Evolutionary conservation across 2,329 filamentous ascomycete species (phyloP).

Genomic region (Thielaviopsis musarum): DNA sequence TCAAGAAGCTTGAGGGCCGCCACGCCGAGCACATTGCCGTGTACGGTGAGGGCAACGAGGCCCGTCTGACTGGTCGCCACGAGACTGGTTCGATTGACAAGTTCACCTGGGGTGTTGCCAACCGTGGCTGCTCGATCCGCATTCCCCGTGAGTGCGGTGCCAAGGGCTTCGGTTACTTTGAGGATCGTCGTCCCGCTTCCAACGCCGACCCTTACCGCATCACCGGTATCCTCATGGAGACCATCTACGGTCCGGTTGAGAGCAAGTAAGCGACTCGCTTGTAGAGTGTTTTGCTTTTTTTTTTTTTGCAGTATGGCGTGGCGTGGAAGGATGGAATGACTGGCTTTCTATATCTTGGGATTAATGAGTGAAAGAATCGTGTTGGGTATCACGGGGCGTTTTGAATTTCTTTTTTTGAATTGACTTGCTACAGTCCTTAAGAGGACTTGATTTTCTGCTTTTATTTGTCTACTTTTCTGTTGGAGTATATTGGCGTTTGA

Average conservation of each 20-base stretch:
- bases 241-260: conserved; percentile 27
- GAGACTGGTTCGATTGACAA: conserved; percentile 89
- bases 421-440: conserved; percentile 1
- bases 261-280: conserved; percentile 6
- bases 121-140: conserved; percentile 87
- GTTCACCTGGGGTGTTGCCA: conserved; percentile 88
- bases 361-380: conserved; percentile 9
- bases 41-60: conserved; percentile 90
- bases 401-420: conserved; percentile 7
- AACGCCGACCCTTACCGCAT: conserved; percentile 77
- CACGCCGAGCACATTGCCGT: conserved; percentile 78
- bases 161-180: conserved; percentile 90
- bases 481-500: not conserved
- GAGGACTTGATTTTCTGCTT: not conserved
- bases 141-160: conserved; percentile 73
- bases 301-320: not conserved
- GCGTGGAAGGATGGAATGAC: not conserved
- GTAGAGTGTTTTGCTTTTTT: not conserved
- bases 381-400: conserved; percentile 10
- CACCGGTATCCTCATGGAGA: conserved; percentile 67
- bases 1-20: conserved; percentile 67
- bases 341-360: not conserved
- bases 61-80: conserved; percentile 80
- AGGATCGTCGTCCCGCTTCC: conserved; percentile 67
- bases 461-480: not conserved